Evolutionary conservation across 441 rosid genomes (phyloP), one percentile per base, ranked within the genome.

Genomic region (Corymbia citriodora): DNA sequence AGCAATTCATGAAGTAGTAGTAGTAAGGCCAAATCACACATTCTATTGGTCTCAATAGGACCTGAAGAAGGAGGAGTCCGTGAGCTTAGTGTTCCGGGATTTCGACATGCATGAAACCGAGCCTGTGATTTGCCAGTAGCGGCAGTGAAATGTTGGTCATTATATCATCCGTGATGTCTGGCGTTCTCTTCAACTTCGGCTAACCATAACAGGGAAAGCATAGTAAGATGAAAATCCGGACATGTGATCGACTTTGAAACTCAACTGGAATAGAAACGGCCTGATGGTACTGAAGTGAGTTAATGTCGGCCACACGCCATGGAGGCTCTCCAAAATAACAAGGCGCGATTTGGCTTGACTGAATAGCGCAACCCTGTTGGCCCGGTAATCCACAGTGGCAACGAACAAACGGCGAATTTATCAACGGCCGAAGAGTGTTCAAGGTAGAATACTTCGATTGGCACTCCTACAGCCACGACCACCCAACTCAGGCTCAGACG

Each of bases 211-310:
- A 40, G 40, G 40, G 40, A 40, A 40, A 40, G 4, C 40, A 40
- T 40, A 40, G 40, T 40, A 3, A 40, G 40, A 40, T 40, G 40
- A 29, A 25, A 11, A 61, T 10, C 13, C 15, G 0, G 27, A 61
- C n/a, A 27, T 0, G 31, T 0, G 12, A 61, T 61, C 0, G 59
- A 55, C 68, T 61, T 25, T 61, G 68, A 55, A 55, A 19, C 0
- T 55, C 25, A 55, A 55, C 0, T 2, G 25, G 59, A 55, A 55
- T 2, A 61, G 8, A 61, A 27, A 27, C 68, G 15, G 12, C 27
- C 16, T 0, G 68, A 61, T 27, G 68, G 31, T 0, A 25, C 10
- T 25, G 68, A 27, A 11, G 31, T 0, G 68, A 61, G 68, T 61
- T 25, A 5, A 61, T 5, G 68, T 25, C 3, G n/a, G 31, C 16